Evolutionary conservation across 2,329 filamentous ascomycete genomes (phyloP), one percentile per base, ranked within the genome.

Genomic region (Zarea fungicola): DNA sequence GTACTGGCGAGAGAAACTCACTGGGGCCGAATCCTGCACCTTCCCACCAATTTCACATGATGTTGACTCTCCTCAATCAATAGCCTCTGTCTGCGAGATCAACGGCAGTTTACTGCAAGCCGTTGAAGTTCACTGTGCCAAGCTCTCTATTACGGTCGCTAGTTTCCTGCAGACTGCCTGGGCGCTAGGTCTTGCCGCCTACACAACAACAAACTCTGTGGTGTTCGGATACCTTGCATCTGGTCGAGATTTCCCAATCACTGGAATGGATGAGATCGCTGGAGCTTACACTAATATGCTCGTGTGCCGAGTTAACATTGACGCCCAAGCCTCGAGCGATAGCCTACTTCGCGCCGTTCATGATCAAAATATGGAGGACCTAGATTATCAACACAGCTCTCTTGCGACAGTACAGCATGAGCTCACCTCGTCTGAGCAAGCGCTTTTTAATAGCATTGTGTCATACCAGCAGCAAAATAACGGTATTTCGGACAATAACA

Each of bases 251-350:
- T 19, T 48, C 5, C 45, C 51, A 5, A 42, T 53, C 5, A 14
- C 31, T 11, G 48, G 48, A 5, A 46, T 51, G 5, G 22, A 48
- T n/a, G 49, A 53, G 5, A 14, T 34, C 9, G 36, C 50, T 14
- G 51, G 53, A 5, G 48, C 53, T 13, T 47, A 47, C n/a, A 49
- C 49, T 2, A 55, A 55, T 28, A 49, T 55, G 25, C 39, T 52
- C 26, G 39, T 49, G 6, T 49, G 46, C 19, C 25, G 40, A 5
- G 26, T 32, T 21, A 26, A 14, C 10, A 32, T 31, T 8, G 25
- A 32, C n/a, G 2, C 18, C 14, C 40, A 29, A 16, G 13, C 4
- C 23, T 13, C 25, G 8, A 21, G 18, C 21, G 23, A 29, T 11
- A 32, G 8, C 3, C 18, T 42, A 4, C 40, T 42, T 6, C 40